Evolutionary conservation across 176 grass and related monocot species (phyloP).

Genomic region (Bothriochloa decipiens): DNA sequence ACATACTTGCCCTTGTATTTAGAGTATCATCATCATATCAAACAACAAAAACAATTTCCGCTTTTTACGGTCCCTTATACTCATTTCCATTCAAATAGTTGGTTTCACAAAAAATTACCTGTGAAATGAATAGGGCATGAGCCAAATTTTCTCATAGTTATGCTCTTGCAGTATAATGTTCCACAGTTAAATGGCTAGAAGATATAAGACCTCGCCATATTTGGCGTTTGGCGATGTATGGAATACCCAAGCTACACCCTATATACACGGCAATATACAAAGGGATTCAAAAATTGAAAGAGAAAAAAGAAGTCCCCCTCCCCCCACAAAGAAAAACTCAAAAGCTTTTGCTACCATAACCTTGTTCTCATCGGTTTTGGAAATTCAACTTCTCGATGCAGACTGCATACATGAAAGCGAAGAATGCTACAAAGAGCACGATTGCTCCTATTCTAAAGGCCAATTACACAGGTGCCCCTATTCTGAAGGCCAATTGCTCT

Average conservation of each 20-base stretch:
- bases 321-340: not conserved
- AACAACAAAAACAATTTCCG: not conserved
- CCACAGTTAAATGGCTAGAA: conserved; percentile 22
- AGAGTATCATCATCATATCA: not conserved
- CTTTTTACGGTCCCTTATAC: not conserved
- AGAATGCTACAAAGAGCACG: conserved; percentile 71
- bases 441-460: too few relatives aligned
- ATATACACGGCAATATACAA: conserved; percentile 35
- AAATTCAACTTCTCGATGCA: conserved; percentile 96
- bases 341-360: not conserved
- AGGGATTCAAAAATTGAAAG: conserved; percentile 37
- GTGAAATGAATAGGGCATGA: conserved; percentile 31
- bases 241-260: conserved; percentile 44
- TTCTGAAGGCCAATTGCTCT: too few relatives aligned
- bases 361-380: conserved; percentile 71
- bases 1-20: not conserved
- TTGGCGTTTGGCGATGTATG: conserved; percentile 35
- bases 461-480: too few relatives aligned
- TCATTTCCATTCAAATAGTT: not conserved
- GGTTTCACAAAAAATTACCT: not conserved
- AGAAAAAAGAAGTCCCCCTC: too few relatives aligned
- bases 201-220: conserved; percentile 17
- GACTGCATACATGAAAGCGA: conserved; percentile 85
- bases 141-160: conserved; percentile 26
- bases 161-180: conserved; percentile 1